Conservation (phyloP, 2,329 filamentous ascomycete species). For the Dothideomycetes sp. region DNA sequence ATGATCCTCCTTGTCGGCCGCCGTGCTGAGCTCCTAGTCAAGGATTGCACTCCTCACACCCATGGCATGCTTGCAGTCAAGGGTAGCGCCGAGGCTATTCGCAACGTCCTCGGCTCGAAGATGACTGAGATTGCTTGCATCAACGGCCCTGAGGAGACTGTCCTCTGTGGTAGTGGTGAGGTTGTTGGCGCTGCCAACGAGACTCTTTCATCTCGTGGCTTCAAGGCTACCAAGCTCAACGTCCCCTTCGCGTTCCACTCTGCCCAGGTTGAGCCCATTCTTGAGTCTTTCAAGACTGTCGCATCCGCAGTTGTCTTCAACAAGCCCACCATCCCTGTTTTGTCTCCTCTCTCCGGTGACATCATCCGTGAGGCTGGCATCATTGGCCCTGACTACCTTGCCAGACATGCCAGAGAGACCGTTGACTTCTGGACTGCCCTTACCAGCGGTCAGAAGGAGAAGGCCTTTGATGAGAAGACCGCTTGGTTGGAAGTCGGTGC, state of each 20-base stretch:
- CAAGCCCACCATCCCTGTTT: constrained; percentile 50
- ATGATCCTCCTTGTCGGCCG: constrained; percentile 63
- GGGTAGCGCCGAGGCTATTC: constrained; percentile 43
- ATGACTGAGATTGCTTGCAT: constrained; percentile 58
- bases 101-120: constrained; percentile 41
- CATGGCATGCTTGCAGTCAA: constrained; percentile 59
- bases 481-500: constrained; percentile 68
- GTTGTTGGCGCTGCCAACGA: constrained; percentile 48
- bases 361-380: constrained; percentile 49
- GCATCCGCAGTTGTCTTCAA: constrained; percentile 48
- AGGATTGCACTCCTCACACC: constrained; percentile 55
- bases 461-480: constrained; percentile 55
- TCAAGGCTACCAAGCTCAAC: constrained; percentile 55
- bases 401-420: constrained; percentile 55
- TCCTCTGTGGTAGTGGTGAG: constrained; percentile 56
- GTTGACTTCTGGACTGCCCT: constrained; percentile 61
- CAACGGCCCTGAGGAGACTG: constrained; percentile 66
- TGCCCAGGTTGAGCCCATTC: constrained; percentile 53
- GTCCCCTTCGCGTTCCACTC: constrained; percentile 61
- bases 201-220: constrained; percentile 41
- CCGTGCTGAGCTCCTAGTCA: constrained; percentile 56
- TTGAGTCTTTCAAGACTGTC: constrained; percentile 49
- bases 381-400: constrained; percentile 54
- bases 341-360: constrained; percentile 58
- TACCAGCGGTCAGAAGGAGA: constrained; percentile 48